phyloP scores from a whole-genome alignment of 1,284 basidiomycete species.

The Coriolopsis trogii region DNA sequence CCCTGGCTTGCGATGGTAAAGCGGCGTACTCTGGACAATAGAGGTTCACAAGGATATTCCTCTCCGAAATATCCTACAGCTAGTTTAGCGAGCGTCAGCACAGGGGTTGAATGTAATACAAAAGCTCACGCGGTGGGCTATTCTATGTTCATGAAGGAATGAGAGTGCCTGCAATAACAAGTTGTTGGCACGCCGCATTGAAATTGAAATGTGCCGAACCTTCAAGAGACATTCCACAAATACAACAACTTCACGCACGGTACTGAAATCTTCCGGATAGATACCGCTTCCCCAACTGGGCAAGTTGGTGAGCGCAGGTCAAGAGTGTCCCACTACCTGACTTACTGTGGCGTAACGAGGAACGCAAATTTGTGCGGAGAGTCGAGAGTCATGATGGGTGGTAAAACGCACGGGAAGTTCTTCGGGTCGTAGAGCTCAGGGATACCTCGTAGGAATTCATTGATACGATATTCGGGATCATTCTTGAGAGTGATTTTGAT shows the following conservation, averaged over 20 bases:
- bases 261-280: background rate
- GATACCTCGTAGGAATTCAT: background rate
- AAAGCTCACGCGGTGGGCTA: background rate
- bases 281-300: too few species aligned
- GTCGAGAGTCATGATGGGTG: constrained; percentile 2
- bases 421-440: background rate
- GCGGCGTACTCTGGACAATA: background rate
- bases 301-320: too few species aligned
- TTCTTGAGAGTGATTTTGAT: constrained; percentile 2
- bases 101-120: too few species aligned
- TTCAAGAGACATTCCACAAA: background rate
- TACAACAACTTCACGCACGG: background rate
- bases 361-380: constrained; percentile 5
- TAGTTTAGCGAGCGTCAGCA: too few species aligned
- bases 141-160: background rate
- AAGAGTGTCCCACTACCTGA: background rate
- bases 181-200: background rate
- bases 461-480: background rate
- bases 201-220: background rate
- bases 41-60: background rate
- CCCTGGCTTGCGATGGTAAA: too few species aligned
- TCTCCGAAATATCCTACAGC: background rate
- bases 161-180: background rate
- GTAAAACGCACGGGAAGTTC: background rate
- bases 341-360: constrained; percentile 8